phyloP scores from a whole-genome alignment of 2,329 filamentous ascomycete species.

The Trichophyton simii region DNA sequence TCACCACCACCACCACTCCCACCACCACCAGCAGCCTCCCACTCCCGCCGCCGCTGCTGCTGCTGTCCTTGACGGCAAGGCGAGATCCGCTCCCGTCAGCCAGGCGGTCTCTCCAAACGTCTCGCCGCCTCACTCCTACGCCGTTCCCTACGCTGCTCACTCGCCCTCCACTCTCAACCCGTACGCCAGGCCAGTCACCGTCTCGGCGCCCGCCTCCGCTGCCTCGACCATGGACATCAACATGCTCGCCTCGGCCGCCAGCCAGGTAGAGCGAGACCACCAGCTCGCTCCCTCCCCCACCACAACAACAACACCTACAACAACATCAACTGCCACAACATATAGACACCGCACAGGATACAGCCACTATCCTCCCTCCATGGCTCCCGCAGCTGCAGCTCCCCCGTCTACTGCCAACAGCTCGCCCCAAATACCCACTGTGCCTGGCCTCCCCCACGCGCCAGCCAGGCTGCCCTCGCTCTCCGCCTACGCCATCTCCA shows the following conservation, averaged over 20 bases:
- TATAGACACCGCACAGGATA: constrained; percentile 16
- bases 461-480: constrained; percentile 52
- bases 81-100: constrained; percentile 72
- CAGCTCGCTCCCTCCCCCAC: background rate
- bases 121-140: constrained; percentile 80
- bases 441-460: background rate
- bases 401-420: constrained; percentile 10
- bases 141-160: constrained; percentile 39
- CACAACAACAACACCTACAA: too few species aligned
- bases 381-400: constrained; percentile 24
- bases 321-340: background rate
- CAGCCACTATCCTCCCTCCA: constrained; percentile 15
- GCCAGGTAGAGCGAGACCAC: constrained; percentile 52
- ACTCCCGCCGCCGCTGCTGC: too few species aligned
- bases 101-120: constrained; percentile 87
- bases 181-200: constrained; percentile 36
- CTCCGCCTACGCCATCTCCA: constrained; percentile 59
- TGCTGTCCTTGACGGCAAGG: background rate
- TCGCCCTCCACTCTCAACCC: constrained; percentile 46
- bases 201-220: background rate
- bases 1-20: constrained; percentile 49
- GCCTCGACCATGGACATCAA: constrained; percentile 48
- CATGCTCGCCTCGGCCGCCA: constrained; percentile 56
- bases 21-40: background rate
- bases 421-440: constrained; percentile 36